Evolutionary conservation across 257 asterid genomes (phyloP).

Genomic region (Solanum dulcamara): DNA sequence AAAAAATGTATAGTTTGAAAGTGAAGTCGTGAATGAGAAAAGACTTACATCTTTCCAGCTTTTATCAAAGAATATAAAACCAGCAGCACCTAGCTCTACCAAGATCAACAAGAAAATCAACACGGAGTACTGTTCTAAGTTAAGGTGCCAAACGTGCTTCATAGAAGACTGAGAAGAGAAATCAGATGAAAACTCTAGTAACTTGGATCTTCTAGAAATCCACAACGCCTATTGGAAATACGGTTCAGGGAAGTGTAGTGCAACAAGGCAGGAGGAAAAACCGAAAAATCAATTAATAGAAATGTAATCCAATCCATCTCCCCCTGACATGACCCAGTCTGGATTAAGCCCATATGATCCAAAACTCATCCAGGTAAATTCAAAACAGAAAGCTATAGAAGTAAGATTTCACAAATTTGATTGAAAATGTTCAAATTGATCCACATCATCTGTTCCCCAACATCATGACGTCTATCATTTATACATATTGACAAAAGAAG

Average conservation of each 20-base stretch:
- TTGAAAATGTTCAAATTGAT: neutral
- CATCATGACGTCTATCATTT: neutral
- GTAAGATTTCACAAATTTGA: neutral
- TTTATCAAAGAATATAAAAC: slow-evolving; percentile 82
- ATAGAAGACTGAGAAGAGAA: neutral
- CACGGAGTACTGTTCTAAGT: slow-evolving; percentile 52
- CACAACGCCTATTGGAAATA: neutral
- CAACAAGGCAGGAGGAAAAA: neutral
- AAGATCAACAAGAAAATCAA: slow-evolving; percentile 72
- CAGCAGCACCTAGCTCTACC: slow-evolving; percentile 75
- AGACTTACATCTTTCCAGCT: slow-evolving; percentile 79
- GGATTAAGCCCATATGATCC: neutral
- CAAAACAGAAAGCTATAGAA: neutral
- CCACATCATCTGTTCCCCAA: neutral
- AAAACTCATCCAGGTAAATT: neutral
- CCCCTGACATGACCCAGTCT: neutral
- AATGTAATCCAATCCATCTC: neutral
- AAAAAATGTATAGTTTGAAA: neutral
- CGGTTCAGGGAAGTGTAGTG: neutral
- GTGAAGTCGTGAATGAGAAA: neutral
- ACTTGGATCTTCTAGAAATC: neutral
- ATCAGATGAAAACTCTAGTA: neutral
- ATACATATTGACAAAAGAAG: neutral
- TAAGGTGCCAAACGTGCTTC: slow-evolving; percentile 49
- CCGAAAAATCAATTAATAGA: neutral